Evolutionary conservation across 208 protist genomes (phyloP).

Genomic region (Strigomonas culicis): DNA sequence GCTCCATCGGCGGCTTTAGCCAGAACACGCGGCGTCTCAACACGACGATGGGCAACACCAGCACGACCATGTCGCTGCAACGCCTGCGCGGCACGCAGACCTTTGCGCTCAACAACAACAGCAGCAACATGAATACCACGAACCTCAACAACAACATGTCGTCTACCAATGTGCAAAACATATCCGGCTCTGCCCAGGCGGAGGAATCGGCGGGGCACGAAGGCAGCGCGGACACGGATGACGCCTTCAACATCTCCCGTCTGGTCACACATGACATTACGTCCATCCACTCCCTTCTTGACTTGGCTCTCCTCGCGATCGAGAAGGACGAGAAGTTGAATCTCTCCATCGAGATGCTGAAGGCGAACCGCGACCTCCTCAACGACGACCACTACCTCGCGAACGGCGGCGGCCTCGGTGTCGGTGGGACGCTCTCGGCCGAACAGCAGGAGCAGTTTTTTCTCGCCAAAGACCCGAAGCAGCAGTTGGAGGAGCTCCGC

Average conservation of each 20-base stretch:
- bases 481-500: slow-evolving; percentile 29
- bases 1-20: neutral
- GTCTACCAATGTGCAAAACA: slow-evolving; percentile 1
- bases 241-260: neutral
- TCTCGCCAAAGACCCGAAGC: slow-evolving; percentile 25
- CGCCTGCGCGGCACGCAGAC: neutral
- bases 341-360: slow-evolving; percentile 19
- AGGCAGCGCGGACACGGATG: neutral
- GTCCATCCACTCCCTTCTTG: slow-evolving; percentile 75
- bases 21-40: neutral
- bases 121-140: slow-evolving; percentile 11
- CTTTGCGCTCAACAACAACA: neutral
- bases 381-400: slow-evolving; percentile 10
- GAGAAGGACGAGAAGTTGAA: slow-evolving; percentile 70
- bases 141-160: slow-evolving; percentile 2
- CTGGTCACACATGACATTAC: slow-evolving; percentile 30
- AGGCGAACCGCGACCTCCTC: slow-evolving; percentile 13
- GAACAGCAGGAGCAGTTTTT: neutral
- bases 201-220: neutral
- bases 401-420: slow-evolving; percentile 6
- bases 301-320: slow-evolving; percentile 80
- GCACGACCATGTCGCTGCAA: neutral
- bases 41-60: neutral
- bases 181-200: slow-evolving; percentile 1
- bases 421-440: neutral